Evolutionary conservation across 495 filamentous ascomycete genomes (phyloP).

Genomic region (Umbilicaria muhlenbergii): DNA sequence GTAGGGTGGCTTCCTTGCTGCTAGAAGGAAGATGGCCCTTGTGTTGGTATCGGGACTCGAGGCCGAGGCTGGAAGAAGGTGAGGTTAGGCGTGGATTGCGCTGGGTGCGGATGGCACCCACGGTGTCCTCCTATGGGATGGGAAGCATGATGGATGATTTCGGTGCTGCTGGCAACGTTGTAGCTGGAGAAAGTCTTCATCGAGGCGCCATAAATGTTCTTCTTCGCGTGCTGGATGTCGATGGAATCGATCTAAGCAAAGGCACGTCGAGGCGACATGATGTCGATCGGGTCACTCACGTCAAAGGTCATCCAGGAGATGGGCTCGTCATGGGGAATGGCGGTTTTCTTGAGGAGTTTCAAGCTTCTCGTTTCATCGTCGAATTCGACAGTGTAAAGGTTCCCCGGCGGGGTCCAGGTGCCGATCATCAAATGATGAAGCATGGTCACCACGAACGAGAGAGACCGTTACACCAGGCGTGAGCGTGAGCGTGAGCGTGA

Average conservation of each 20-base stretch:
- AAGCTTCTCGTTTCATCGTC: slow-evolving; percentile 60
- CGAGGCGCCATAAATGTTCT: slow-evolving; percentile 70
- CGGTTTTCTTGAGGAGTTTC: slow-evolving; percentile 58
- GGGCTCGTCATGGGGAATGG: slow-evolving; percentile 64
- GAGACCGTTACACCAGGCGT: too few species aligned
- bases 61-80: slow-evolving; percentile 38
- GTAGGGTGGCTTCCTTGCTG: slow-evolving; percentile 59
- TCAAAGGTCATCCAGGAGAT: slow-evolving; percentile 88
- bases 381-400: slow-evolving; percentile 72
- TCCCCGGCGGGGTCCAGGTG: slow-evolving; percentile 71
- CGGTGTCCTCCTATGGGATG: slow-evolving; percentile 51
- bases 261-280: background rate
- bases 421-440: slow-evolving; percentile 72
- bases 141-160: slow-evolving; percentile 61
- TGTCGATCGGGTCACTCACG: slow-evolving; percentile 26
- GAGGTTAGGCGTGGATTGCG: slow-evolving; percentile 2
- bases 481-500: too few species aligned
- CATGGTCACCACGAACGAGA: slow-evolving; percentile 26
- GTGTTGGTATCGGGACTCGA: slow-evolving; percentile 57
- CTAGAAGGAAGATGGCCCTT: slow-evolving; percentile 71
- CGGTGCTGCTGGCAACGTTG: slow-evolving; percentile 56
- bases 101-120: slow-evolving; percentile 19
- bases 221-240: slow-evolving; percentile 45
- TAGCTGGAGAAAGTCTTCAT: slow-evolving; percentile 87
- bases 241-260: background rate